These are phyloP conservation scores for Oryza brachyantha DNA, from an alignment of 176 grass and related monocot species.

Conservation along the genomic window DNA sequence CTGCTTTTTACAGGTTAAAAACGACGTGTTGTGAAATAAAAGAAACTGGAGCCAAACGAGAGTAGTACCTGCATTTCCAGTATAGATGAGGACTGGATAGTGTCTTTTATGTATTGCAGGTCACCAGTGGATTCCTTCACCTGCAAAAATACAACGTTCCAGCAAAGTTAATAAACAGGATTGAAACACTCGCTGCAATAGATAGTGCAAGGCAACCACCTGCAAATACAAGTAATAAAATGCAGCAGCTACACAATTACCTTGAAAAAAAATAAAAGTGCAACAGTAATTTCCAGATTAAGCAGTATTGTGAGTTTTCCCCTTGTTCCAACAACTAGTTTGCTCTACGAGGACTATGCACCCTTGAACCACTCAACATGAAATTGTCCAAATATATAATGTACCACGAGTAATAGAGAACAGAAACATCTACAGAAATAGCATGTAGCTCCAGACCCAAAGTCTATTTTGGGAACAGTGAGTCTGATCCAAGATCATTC, in stretches of 20 bases:
- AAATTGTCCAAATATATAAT: neutral
- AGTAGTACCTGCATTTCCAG: constrained; percentile 61
- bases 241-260: neutral
- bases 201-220: neutral
- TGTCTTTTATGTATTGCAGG: constrained; percentile 56
- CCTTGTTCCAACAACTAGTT: neutral
- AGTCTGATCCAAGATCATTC: neutral
- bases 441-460: no score
- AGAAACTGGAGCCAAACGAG: neutral
- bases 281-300: neutral
- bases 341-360: neutral
- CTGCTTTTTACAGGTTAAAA: neutral
- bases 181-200: neutral
- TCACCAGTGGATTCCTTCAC: constrained; percentile 40
- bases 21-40: neutral
- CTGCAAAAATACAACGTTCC: constrained; percentile 42
- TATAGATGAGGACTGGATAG: constrained; percentile 46
- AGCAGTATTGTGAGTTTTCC: no score
- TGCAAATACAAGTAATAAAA: neutral
- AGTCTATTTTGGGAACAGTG: no score
- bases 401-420: no score
- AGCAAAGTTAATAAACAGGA: neutral
- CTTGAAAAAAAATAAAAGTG: neutral
- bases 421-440: no score
- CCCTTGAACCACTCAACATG: neutral